phyloP scores from a whole-genome alignment of 2,329 filamentous ascomycete species.

The Arthrobotrys musiformis region DNA sequence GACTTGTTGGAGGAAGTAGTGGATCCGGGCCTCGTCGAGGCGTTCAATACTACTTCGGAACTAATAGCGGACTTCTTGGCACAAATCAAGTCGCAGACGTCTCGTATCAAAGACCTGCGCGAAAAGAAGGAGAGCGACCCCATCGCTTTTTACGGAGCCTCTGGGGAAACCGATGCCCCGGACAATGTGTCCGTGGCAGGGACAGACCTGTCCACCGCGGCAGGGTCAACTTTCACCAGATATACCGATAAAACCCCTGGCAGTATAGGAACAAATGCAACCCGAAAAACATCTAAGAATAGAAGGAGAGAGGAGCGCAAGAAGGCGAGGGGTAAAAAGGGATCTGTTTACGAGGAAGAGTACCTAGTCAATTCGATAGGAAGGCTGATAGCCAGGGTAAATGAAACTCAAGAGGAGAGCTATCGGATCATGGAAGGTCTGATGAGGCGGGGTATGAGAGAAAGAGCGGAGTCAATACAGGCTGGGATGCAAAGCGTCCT shows the following conservation, averaged over 20 bases:
- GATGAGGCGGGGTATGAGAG: conserved; percentile 83
- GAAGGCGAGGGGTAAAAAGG: conserved; percentile 91
- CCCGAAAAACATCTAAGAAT: conserved; percentile 86
- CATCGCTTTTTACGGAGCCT: conserved; percentile 70
- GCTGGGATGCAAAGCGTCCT: conserved; percentile 78
- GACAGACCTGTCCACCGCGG: conserved; percentile 80
- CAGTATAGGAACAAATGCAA: conserved; percentile 77
- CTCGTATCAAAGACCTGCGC: conserved; percentile 83
- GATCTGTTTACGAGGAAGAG: conserved; percentile 97
- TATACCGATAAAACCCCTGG: conserved; percentile 80
- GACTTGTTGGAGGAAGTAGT: conserved; percentile 73
- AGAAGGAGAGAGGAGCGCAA: conserved; percentile 92
- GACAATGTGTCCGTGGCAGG: conserved; percentile 93
- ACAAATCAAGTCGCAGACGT: conserved; percentile 85
- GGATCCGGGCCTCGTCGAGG: conserved; percentile 81
- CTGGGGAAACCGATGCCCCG: conserved; percentile 74
- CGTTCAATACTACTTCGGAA: conserved; percentile 84
- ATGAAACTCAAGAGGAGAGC: conserved; percentile 77
- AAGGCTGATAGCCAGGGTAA: conserved; percentile 83
- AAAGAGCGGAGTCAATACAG: conserved; percentile 83
- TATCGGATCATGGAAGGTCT: conserved; percentile 79
- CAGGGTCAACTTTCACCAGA: conserved; percentile 87
- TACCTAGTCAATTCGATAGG: conserved; percentile 90
- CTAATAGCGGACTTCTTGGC: conserved; percentile 91
- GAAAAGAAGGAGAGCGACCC: conserved; percentile 84